Evolutionary conservation across 257 asterid species (phyloP), one percentile per base, ranked within the genome.

Genomic region (Fraxinus anomala): DNA sequence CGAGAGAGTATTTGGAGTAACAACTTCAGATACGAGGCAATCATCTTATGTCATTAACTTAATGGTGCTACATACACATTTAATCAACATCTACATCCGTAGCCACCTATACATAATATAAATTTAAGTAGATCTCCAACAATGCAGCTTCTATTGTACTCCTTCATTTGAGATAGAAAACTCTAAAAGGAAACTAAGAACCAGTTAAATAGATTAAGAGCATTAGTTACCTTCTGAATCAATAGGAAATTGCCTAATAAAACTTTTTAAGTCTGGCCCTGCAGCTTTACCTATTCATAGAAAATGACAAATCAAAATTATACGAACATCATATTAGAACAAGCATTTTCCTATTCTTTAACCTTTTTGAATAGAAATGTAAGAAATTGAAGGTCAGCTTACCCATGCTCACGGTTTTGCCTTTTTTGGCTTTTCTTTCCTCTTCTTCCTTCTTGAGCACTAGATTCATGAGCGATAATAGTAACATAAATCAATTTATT

Each of bases 381-480:
- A 44, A 80, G 66, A 78, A 59, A 69, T 2, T 72, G 56, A 54
- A 36, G 26, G 78, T 33, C 33, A 81, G 77, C 93, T 86, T 79
- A 92, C 99, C 92, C 69, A 82, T 79, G 74, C 77, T 86, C 24
- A 82, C 73, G 47, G 79, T 80, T 87, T 89, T 90, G 79, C 89
- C 92, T 86, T 74, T 85, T 84, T 83, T 88, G 79, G 92, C 88
- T 85, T 82, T 89, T 79, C 85, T 85, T 87, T 90, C 94, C 82
- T 91, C 99, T 84, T 95, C 98, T 82, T 92, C 97, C 87, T 88
- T 92, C 92, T 86, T 94, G 84, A 91, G 96, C 85, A 82, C 99
- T 95, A 68, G 81, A 61, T 39, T 73, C 74, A 81, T n/a, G 72
- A 81, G 75, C 21, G 39, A 28, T 17, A 2, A 68, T 31, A 23